Evolutionary conservation across 169 alveolate species (phyloP).

Genomic region (Eimeria zaria): DNA sequence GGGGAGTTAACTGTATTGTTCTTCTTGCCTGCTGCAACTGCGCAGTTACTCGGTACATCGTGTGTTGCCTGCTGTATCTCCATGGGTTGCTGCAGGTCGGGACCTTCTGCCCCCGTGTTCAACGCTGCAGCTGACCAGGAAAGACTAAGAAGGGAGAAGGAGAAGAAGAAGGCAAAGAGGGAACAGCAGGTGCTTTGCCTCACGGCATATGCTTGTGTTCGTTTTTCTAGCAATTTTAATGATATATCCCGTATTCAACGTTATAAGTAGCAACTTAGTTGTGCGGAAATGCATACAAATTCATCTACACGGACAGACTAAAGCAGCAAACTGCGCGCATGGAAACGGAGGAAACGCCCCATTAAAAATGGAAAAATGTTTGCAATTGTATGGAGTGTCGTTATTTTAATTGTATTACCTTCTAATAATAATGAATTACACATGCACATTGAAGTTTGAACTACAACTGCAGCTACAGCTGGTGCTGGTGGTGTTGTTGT

Average conservation of each 20-base stretch:
- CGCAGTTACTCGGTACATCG: too few relatives aligned
- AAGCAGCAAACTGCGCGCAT: too few relatives aligned
- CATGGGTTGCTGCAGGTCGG: constrained; percentile 30
- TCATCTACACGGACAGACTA: neutral
- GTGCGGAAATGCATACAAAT: neutral
- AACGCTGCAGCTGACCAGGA: constrained; percentile 50
- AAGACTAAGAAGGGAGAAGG: constrained; percentile 27
- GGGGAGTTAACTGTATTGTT: neutral
- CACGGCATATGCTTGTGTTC: neutral
- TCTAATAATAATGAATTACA: too few relatives aligned
- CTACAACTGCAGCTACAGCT: neutral
- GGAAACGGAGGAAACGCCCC: too few relatives aligned
- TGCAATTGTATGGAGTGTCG: too few relatives aligned
- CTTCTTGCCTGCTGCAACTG: neutral
- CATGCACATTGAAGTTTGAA: too few relatives aligned
- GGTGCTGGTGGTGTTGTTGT: constrained; percentile 10
- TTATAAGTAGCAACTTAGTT: neutral
- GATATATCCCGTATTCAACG: neutral
- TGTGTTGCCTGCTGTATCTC: neutral
- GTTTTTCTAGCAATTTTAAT: neutral
- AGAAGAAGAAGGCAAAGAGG: constrained; percentile 9
- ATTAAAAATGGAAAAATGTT: too few relatives aligned
- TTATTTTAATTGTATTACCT: too few relatives aligned
- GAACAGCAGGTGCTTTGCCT: constrained; percentile 4
- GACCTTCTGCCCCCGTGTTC: neutral